Conservation (phyloP, 495 filamentous ascomycete genomes). For the Neohortaea acidophila region DNA sequence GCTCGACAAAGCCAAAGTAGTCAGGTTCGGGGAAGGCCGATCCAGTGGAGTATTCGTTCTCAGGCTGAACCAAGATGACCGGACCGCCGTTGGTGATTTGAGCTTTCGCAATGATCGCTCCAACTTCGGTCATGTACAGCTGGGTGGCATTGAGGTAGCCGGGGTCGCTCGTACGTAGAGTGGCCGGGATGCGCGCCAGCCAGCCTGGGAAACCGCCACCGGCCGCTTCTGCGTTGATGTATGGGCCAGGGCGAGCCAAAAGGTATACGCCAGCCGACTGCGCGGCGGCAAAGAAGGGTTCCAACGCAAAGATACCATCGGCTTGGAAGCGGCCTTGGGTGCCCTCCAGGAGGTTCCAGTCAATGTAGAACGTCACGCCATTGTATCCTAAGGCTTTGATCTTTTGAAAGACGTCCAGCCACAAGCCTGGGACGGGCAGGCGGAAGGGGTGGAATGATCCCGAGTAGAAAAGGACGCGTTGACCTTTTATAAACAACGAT, state of each 20-base stretch:
- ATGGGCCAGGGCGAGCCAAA: slow-evolving; percentile 55
- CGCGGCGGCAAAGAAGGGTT: slow-evolving; percentile 60
- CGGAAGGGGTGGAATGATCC: slow-evolving; percentile 29
- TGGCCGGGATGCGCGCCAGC: slow-evolving; percentile 45
- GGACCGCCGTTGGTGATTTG: slow-evolving; percentile 71
- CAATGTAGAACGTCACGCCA: slow-evolving; percentile 56
- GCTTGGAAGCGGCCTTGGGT: slow-evolving; percentile 51
- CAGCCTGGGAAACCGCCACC: slow-evolving; percentile 52
- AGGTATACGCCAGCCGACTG: slow-evolving; percentile 46
- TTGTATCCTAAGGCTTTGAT: slow-evolving; percentile 65
- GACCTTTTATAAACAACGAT: too few relatives aligned
- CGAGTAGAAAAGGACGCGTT: too few relatives aligned
- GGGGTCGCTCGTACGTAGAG: slow-evolving; percentile 41
- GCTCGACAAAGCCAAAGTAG: slow-evolving; percentile 57
- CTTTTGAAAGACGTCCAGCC: slow-evolving; percentile 65
- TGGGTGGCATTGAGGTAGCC: slow-evolving; percentile 53
- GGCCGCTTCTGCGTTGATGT: slow-evolving; percentile 51
- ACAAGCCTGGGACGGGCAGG: slow-evolving; percentile 56
- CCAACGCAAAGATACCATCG: slow-evolving; percentile 52
- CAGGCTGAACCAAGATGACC: slow-evolving; percentile 61
- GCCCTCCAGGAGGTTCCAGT: slow-evolving; percentile 72
- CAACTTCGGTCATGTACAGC: slow-evolving; percentile 42
- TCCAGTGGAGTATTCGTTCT: slow-evolving; percentile 49
- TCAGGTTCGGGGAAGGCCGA: slow-evolving; percentile 32
- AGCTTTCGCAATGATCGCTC: slow-evolving; percentile 48